Evolutionary conservation across 306 rosid species (phyloP), one percentile per base, ranked within the genome.

Genomic region (Begonia loranthoides): DNA sequence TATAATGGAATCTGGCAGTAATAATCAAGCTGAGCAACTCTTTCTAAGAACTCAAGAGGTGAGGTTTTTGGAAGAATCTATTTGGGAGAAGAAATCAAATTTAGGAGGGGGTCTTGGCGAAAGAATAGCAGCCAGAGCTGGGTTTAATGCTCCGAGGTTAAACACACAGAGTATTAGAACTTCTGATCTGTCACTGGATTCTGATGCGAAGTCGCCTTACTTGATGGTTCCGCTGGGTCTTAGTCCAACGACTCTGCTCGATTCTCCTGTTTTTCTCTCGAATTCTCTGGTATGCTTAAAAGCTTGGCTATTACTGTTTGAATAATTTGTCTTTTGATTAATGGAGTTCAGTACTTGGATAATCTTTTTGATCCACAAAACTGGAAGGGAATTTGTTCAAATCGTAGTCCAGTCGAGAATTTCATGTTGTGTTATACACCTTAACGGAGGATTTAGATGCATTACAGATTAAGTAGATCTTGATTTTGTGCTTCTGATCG

Each of bases 121-220:
- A 57, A 77, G 97, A 65, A 79, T 84, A 22, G 96, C 97, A 45
- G 95, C 93, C 45, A 70, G 97, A 65, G 82, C 95, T 51, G 97
- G 97, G 44, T 89, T 89, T 62, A 89, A 89, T 72, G 97, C 97
- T 55, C 97, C 97, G 0, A 79, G 85, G 75, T 69, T 89, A 78
- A 89, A 78, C 57, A 89, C 97, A 3, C 79, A 89, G 55, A 54
- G 81, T 75, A 82, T 89, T 68, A 79, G 87, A 82, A 75, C 90
- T 17, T 61, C 90, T 24, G 93, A 84, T 46, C 78, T 69, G 55
- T 69, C 93, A 4, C 65, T 70, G 13, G 66, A 71, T 71, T 57
- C 93, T 1, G 84, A 84, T 24, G 12, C 61, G 55, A 81, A 65
- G 53, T 84, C 97, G 64, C 76, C 97, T 69, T 82, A 79, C 74